A percentile compares a stretch with the other conserved stretches of the same genome.
Conservation (phyloP, 2,329 filamentous ascomycete species). For the Cyphellophora europaea region DNA sequence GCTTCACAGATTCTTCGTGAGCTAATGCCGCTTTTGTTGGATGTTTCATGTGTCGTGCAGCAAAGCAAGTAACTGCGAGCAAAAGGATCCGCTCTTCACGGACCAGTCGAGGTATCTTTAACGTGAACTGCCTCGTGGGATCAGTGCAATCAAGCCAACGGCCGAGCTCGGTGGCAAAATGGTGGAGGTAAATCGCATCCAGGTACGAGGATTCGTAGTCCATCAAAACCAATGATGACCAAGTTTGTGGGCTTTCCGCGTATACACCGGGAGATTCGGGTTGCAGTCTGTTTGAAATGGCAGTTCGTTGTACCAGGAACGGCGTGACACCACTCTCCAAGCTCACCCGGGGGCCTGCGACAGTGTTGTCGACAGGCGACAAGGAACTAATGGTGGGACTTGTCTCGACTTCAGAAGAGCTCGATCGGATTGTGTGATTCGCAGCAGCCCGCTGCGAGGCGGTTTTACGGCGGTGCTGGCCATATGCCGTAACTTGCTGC, state of each 20-base stretch:
- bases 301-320: not conserved
- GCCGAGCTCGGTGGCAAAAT: not conserved
- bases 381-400: not conserved
- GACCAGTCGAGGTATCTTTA: conserved; percentile 1
- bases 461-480: not conserved
- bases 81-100: not conserved
- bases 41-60: not conserved
- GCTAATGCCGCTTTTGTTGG: not conserved
- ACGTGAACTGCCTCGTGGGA: not conserved
- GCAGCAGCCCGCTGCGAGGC: not conserved
- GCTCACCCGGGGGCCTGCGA: not conserved
- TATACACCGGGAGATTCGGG: not conserved
- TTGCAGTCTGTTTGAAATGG: not conserved
- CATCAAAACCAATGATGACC: not conserved
- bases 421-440: not conserved
- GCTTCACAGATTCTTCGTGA: conserved; percentile 1
- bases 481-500: not conserved
- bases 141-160: conserved; percentile 1
- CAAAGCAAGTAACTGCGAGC: not conserved
- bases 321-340: not conserved
- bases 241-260: not conserved
- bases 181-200: not conserved
- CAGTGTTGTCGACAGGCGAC: not conserved
- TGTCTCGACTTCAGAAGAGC: not conserved
- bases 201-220: not conserved